phyloP scores from a whole-genome alignment of 257 asterid genomes.

The Nicotiana paniculata region DNA sequence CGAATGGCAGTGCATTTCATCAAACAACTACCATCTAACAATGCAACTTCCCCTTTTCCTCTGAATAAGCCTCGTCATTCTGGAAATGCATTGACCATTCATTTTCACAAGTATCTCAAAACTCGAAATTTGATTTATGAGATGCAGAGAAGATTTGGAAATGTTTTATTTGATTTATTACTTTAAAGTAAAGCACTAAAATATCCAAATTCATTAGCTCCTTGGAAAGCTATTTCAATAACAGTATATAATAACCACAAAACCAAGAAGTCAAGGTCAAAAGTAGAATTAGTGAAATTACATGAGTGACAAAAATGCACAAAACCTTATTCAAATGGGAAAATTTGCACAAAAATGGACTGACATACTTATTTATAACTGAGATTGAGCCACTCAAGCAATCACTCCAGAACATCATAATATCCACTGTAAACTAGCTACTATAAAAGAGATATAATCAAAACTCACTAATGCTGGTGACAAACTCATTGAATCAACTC shows the following conservation, averaged over 20 bases:
- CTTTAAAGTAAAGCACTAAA: background rate
- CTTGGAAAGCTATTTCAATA: background rate
- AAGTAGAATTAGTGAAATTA: background rate
- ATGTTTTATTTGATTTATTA: background rate
- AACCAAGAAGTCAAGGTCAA: background rate
- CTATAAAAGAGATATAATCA: background rate
- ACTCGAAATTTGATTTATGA: background rate
- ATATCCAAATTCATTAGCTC: background rate
- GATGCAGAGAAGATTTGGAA: background rate
- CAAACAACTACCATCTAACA: background rate
- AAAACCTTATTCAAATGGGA: background rate
- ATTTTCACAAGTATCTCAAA: background rate
- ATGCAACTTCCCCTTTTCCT: background rate
- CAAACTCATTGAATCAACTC: slow-evolving; percentile 46
- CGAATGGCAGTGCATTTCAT: background rate
- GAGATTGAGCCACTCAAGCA: background rate
- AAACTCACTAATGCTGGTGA: slow-evolving; percentile 49
- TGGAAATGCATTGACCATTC: background rate
- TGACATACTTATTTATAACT: background rate
- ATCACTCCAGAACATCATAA: background rate
- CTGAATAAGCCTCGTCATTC: background rate
- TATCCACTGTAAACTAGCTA: background rate
- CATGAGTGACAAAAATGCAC: background rate
- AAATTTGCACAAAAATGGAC: background rate
- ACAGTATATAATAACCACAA: background rate